Evolutionary conservation across 805 yeast species (phyloP).

Genomic region (Zygosaccharomyces bailii): DNA sequence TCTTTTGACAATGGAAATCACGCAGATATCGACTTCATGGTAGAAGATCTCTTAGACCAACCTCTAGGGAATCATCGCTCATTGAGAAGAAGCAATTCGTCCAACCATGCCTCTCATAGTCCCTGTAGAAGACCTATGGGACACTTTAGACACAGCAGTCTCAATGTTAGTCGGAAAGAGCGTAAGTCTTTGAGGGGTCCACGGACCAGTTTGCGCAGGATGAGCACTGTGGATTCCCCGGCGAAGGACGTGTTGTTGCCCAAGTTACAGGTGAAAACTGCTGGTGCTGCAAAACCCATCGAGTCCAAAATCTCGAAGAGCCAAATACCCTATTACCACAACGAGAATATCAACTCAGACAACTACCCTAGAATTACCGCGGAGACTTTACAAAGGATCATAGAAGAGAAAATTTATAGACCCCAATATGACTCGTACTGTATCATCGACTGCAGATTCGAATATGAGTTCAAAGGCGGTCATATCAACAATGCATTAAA

Average conservation of each 20-base stretch:
- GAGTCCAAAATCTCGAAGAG: constrained; percentile 42
- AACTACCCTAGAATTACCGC: constrained; percentile 46
- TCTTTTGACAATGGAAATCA: not conserved
- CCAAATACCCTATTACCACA: constrained; percentile 53
- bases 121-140: constrained; percentile 4
- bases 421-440: constrained; percentile 52
- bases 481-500: constrained; percentile 84
- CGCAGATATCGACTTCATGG: not conserved
- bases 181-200: constrained; percentile 21
- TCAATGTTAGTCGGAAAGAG: constrained; percentile 10
- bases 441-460: constrained; percentile 86
- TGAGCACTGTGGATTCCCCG: constrained; percentile 12
- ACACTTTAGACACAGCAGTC: constrained; percentile 6
- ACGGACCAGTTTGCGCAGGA: constrained; percentile 26
- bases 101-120: constrained; percentile 3
- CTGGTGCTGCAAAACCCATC: constrained; percentile 35
- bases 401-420: constrained; percentile 36
- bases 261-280: constrained; percentile 1
- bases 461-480: constrained; percentile 89
- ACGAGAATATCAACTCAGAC: constrained; percentile 40
- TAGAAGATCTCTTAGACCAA: constrained; percentile 3
- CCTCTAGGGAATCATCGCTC: not conserved
- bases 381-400: constrained; percentile 41
- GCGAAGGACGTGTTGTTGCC: constrained; percentile 5
- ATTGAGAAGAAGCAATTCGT: constrained; percentile 3